Evolutionary conservation across 2,329 filamentous ascomycete species (phyloP), one percentile per base, ranked within the genome.

Genomic region (Apiospora pterosperma): DNA sequence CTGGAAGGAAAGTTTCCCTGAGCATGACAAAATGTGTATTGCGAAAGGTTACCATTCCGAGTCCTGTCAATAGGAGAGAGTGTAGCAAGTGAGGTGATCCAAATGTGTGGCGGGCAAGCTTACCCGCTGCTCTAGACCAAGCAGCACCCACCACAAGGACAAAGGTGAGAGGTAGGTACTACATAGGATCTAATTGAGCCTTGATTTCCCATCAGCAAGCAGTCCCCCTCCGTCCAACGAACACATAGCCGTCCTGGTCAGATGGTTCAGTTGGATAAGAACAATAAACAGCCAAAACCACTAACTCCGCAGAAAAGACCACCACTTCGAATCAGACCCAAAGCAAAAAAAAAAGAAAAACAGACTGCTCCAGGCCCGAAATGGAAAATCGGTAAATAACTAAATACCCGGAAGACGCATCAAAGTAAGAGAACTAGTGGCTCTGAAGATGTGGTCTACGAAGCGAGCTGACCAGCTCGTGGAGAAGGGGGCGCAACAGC

Each of bases 361-460:
- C n/a, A n/a, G 48, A 34, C 48, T 55, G 25, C 14, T 19, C 48
- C 7, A 55, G 16, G 48, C 48, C 19, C 28, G 48, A n/a, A 19
- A 34, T 55, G 28, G 7, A 19, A 55, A 10, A 31, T 19, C 48
- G 19, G 28, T 55, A 55, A 55, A 55, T 4, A 55, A 55, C 25
- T 34, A 55, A 55, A 55, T 55, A 34, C 48, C 48, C 48, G 48
- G 48, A 55, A n/a, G 48, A 55, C 42, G 42, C 42, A 44, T 55
- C 48, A 5, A 1, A n/a, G 48, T 31, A 41, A 41, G 38, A 41
- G 48, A 34, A 16, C 3, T 44, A 44, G 21, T 25, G 21, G 21
- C 21, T 44, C 42, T 25, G 21, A 44, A 25, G 21, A 25, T 44
- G 42, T 12, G 14, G 42, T 55, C 48, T 31, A 31, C 25, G 48